These are phyloP conservation scores for Oropetium thomaeum DNA, from an alignment of 176 grass and related monocot species.

Conservation along the genomic window DNA sequence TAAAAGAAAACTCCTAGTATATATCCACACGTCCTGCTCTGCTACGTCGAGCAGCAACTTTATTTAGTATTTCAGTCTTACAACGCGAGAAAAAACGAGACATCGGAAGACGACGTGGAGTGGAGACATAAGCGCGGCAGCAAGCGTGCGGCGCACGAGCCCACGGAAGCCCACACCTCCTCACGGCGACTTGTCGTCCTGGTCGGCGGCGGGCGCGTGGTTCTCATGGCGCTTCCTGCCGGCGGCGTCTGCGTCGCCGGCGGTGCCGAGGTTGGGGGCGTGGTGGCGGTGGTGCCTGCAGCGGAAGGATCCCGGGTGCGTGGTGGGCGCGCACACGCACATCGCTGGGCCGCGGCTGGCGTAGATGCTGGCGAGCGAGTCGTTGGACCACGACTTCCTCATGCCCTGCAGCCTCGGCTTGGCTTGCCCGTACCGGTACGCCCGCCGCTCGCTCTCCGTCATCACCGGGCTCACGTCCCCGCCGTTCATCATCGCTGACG, in stretches of 20 bases:
- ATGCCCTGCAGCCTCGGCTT: conserved; percentile 39
- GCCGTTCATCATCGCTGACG: conserved; percentile 64
- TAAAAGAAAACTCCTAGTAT: not conserved
- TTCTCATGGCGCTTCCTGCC: not conserved
- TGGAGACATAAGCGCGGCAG: no score
- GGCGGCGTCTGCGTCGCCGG: not conserved
- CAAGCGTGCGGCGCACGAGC: not conserved
- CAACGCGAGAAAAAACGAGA: no score
- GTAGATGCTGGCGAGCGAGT: conserved; percentile 63
- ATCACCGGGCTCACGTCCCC: conserved; percentile 50
- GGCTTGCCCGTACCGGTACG: conserved; percentile 42
- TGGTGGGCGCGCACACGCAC: conserved; percentile 79
- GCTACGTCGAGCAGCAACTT: no score
- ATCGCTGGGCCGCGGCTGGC: conserved; percentile 6
- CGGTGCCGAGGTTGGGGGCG: conserved; percentile 23
- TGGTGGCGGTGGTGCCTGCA: conserved; percentile 70
- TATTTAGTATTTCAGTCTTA: no score
- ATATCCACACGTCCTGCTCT: no score
- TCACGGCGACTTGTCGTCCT: not conserved
- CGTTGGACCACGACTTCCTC: conserved; percentile 73
- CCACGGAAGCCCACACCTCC: not conserved
- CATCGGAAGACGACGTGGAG: no score
- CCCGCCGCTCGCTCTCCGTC: conserved; percentile 57
- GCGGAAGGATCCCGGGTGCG: conserved; percentile 76
- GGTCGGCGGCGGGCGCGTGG: not conserved